These are phyloP conservation scores for Aspergillus tamarii DNA, from an alignment of 2,329 filamentous ascomycete genomes.

Conservation along the genomic window DNA sequence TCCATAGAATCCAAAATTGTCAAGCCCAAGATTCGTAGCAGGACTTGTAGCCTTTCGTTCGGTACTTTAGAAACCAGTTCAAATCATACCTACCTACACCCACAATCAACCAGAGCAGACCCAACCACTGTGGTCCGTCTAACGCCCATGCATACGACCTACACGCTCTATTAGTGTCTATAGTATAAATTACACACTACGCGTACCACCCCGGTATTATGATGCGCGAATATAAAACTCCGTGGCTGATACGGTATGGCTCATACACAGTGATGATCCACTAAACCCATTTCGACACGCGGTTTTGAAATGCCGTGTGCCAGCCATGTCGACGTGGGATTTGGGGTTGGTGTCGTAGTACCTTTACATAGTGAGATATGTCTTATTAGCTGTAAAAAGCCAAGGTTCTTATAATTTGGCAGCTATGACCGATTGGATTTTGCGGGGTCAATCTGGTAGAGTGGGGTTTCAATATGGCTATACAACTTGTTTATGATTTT, in stretches of 20 bases:
- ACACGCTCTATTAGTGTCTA: background rate
- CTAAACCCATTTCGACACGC: background rate
- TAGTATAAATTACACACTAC: background rate
- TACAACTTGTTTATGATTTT: background rate
- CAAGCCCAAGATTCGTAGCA: no score
- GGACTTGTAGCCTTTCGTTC: no score
- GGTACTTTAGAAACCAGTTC: no score
- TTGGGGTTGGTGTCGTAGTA: background rate
- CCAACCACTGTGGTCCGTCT: no score
- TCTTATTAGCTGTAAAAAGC: background rate
- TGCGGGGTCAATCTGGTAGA: background rate
- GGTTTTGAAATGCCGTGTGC: background rate
- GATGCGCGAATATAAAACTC: background rate
- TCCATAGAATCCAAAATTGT: no score
- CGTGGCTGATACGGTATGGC: background rate
- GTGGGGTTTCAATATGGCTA: background rate
- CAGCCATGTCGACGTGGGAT: background rate
- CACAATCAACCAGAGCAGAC: no score
- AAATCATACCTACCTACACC: no score
- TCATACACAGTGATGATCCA: background rate
- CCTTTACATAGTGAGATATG: background rate
- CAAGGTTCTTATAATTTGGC: background rate
- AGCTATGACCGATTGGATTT: background rate
- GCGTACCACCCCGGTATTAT: background rate
- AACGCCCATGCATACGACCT: no score